A percentile compares a stretch with the other conserved stretches of the same genome.
phyloP scores from a whole-genome alignment of 768 basidiomycete species.

The Kwoniella botswanensis region DNA sequence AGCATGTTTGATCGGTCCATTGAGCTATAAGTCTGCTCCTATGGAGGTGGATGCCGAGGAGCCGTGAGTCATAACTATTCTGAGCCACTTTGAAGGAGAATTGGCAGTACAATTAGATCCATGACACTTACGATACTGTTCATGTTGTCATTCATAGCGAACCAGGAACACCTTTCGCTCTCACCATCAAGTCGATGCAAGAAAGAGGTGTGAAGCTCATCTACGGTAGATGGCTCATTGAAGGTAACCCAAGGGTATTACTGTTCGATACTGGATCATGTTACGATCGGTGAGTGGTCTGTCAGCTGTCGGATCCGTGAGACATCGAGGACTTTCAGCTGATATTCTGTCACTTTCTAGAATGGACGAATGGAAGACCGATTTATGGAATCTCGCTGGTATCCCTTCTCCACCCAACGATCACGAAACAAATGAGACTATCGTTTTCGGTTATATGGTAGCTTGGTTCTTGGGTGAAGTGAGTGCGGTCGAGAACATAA shows the following conservation, averaged over 20 bases:
- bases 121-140: conserved; percentile 1
- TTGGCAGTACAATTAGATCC: no score
- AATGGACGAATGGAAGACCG: conserved; percentile 98
- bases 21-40: conserved; percentile 96
- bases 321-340: background rate
- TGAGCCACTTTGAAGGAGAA: no score
- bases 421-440: conserved; percentile 97
- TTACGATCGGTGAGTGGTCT: conserved; percentile 65
- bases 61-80: conserved; percentile 61
- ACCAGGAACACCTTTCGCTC: conserved; percentile 68
- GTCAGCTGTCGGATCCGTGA: background rate
- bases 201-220: conserved; percentile 88
- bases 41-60: conserved; percentile 98
- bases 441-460: conserved; percentile 95
- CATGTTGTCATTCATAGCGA: conserved; percentile 61
- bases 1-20: conserved; percentile 95
- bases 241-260: conserved; percentile 91
- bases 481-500: conserved; percentile 50
- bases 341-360: conserved; percentile 10
- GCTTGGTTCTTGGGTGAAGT: conserved; percentile 99
- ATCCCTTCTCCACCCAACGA: conserved; percentile 97
- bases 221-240: conserved; percentile 98
- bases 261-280: conserved; percentile 93
- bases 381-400: conserved; percentile 97
- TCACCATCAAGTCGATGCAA: conserved; percentile 79